Conservation (phyloP, 352 stramenopile genomes). For the Phytophthora megakarya region DNA sequence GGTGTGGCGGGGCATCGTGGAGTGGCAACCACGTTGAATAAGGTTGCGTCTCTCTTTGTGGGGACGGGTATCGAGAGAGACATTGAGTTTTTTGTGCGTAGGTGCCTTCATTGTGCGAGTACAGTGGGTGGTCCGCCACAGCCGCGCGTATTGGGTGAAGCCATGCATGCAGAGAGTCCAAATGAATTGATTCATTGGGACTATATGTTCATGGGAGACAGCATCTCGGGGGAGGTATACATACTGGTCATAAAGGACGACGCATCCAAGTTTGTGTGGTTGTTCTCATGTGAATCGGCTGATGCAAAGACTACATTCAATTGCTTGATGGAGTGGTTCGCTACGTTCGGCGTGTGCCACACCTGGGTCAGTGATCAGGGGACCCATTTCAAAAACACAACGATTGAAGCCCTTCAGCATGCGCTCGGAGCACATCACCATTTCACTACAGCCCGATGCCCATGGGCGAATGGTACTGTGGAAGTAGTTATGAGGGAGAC, state of each 20-base stretch:
- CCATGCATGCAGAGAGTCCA: background rate
- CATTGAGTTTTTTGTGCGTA: background rate
- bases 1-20: background rate
- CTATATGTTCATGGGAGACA: background rate
- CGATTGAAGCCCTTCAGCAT: conserved; percentile 20
- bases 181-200: background rate
- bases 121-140: background rate
- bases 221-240: background rate
- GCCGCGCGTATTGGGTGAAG: background rate
- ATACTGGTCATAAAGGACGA: background rate
- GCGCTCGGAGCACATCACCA: conserved; percentile 23
- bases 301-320: background rate
- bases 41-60: background rate
- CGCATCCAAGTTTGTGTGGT: conserved; percentile 3
- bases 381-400: conserved; percentile 41
- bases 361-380: conserved; percentile 39
- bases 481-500: conserved; percentile 36
- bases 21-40: too few species aligned
- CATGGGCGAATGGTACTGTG: conserved; percentile 26
- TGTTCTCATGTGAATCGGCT: background rate
- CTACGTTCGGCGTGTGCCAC: conserved; percentile 6
- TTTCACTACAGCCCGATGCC: conserved; percentile 25
- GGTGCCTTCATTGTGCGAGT: conserved; percentile 11
- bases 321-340: conserved; percentile 10
- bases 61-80: background rate